These are phyloP conservation scores for Populus hybrid DNA, from an alignment of 441 rosid species.

Conservation along the genomic window DNA sequence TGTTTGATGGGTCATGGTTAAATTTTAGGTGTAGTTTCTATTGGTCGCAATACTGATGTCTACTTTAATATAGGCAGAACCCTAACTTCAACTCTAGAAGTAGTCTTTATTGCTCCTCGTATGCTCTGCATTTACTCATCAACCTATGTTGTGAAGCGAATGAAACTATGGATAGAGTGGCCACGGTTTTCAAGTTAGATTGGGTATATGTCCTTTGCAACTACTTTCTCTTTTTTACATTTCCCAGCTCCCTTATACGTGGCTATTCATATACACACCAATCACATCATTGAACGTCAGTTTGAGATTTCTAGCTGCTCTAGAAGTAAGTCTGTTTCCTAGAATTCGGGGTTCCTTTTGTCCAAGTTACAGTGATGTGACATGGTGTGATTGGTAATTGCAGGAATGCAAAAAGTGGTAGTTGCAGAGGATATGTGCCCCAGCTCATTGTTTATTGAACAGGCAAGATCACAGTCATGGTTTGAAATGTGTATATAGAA, in stretches of 20 bases:
- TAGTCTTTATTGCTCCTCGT: background rate
- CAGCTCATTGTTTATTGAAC: constrained; percentile 55
- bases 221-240: constrained; percentile 14
- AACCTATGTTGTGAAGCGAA: background rate
- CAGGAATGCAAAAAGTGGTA: constrained; percentile 55
- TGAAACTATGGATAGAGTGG: background rate
- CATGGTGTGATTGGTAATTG: constrained; percentile 72
- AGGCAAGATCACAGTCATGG: constrained; percentile 53
- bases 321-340: constrained; percentile 33
- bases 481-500: constrained; percentile 15
- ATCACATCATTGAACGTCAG: constrained; percentile 36
- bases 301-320: constrained; percentile 22
- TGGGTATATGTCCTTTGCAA: constrained; percentile 38
- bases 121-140: background rate
- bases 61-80: background rate
- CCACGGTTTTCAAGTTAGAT: constrained; percentile 5
- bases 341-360: constrained; percentile 37
- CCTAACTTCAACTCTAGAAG: background rate
- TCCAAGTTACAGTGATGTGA: constrained; percentile 42
- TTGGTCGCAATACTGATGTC: background rate
- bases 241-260: constrained; percentile 1
- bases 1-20: background rate
- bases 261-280: constrained; percentile 30
- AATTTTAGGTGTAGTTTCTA: background rate
- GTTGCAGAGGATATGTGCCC: constrained; percentile 54